Percentiles rank a stretch among this genome's conserved stretches.
Conservation (phyloP, 768 basidiomycete species). For the Leucosporidium creatinivorum region DNA sequence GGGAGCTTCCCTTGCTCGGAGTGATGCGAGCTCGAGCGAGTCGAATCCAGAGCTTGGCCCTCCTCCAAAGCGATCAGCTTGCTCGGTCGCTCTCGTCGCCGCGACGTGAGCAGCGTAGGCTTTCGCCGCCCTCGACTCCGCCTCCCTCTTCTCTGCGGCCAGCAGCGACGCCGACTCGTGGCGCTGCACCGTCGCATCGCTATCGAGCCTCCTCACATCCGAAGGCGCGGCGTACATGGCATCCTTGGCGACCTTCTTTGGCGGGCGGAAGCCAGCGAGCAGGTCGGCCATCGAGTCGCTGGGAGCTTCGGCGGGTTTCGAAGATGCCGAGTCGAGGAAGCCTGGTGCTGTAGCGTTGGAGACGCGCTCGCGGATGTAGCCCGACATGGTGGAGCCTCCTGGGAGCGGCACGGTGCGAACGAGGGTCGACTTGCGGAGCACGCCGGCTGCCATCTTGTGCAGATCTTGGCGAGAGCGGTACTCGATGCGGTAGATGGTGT, state of each 20-base stretch:
- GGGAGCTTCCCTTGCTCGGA: too few species aligned
- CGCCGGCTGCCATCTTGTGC: constrained; percentile 18
- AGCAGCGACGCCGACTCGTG: background rate
- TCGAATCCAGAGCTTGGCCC: too few species aligned
- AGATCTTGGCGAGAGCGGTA: constrained; percentile 25
- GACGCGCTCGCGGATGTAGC: constrained; percentile 20
- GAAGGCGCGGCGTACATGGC: constrained; percentile 19
- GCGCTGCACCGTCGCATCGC: background rate
- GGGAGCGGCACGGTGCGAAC: background rate
- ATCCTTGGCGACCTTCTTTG: constrained; percentile 8
- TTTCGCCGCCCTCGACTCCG: too few species aligned
- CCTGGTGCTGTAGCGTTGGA: constrained; percentile 9
- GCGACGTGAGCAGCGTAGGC: too few species aligned
- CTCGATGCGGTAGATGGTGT: constrained; percentile 24
- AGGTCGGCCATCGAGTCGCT: constrained; percentile 8
- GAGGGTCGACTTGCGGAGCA: background rate
- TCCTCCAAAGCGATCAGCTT: too few species aligned
- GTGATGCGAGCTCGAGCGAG: too few species aligned
- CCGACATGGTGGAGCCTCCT: constrained; percentile 12
- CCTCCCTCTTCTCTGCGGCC: background rate
- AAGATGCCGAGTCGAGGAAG: constrained; percentile 10
- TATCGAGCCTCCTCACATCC: constrained; percentile 10
- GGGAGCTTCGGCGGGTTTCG: background rate
- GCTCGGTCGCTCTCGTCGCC: too few species aligned
- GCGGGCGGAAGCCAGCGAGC: constrained; percentile 10